phyloP scores from a whole-genome alignment of 2,329 filamentous ascomycete genomes.

The Leptographium flavum region DNA sequence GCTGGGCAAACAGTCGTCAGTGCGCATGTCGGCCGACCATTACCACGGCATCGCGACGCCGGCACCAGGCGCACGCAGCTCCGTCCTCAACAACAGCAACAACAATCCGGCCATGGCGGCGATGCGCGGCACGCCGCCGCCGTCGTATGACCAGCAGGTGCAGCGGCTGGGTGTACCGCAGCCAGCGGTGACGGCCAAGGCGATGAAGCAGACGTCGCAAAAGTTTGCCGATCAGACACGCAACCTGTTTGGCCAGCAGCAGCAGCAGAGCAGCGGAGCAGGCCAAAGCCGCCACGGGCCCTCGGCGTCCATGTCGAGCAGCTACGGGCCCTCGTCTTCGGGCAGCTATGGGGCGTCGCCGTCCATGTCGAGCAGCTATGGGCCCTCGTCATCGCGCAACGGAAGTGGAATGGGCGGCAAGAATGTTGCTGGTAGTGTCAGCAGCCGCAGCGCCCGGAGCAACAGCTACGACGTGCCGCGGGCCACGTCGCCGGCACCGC shows the following conservation, averaged over 20 bases:
- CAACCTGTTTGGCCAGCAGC: slow-evolving; percentile 50
- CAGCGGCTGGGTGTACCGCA: slow-evolving; percentile 77
- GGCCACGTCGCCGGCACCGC: slow-evolving; percentile 45
- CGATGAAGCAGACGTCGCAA: slow-evolving; percentile 91
- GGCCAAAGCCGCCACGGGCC: too few species aligned
- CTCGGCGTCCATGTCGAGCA: too few species aligned
- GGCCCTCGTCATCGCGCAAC: background rate
- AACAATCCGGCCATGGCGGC: slow-evolving; percentile 35
- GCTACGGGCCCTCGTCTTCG: too few species aligned
- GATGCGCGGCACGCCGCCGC: slow-evolving; percentile 66
- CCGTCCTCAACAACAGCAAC: slow-evolving; percentile 18
- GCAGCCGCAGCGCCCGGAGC: slow-evolving; percentile 9
- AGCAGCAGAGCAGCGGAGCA: too few species aligned
- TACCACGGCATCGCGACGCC: slow-evolving; percentile 91
- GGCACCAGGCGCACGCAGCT: slow-evolving; percentile 33
- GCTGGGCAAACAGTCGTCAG: slow-evolving; percentile 61
- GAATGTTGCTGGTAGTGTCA: background rate
- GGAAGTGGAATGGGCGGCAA: background rate
- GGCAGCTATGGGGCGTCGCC: background rate
- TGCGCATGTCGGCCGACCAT: slow-evolving; percentile 84
- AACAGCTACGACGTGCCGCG: slow-evolving; percentile 16
- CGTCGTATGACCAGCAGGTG: slow-evolving; percentile 67
- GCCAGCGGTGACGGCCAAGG: slow-evolving; percentile 79
- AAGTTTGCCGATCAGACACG: slow-evolving; percentile 75
- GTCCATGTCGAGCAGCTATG: background rate